Evolutionary conservation across 306 rosid species (phyloP).

Genomic region (Pyrus communis): DNA sequence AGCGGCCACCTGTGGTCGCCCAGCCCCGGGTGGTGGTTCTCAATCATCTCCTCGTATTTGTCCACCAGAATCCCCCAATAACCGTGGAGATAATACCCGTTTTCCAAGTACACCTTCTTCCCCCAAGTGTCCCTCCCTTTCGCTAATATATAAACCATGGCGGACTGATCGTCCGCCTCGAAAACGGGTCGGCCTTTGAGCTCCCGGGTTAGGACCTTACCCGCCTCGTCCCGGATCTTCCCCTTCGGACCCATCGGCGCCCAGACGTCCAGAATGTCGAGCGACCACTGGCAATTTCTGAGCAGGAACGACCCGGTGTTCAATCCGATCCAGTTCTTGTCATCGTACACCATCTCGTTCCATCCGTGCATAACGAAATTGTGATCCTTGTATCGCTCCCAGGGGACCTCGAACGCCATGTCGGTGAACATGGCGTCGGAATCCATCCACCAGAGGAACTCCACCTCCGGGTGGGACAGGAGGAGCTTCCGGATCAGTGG

Average conservation of each 20-base stretch:
- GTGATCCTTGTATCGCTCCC: slow-evolving; percentile 67
- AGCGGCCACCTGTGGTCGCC: slow-evolving; percentile 93
- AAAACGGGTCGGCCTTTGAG: slow-evolving; percentile 66
- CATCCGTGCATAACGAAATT: slow-evolving; percentile 85
- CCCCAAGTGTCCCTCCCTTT: slow-evolving; percentile 60
- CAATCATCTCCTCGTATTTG: slow-evolving; percentile 68
- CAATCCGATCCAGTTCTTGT: slow-evolving; percentile 83
- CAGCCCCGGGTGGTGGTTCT: slow-evolving; percentile 69
- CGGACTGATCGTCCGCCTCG: slow-evolving; percentile 86
- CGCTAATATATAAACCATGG: slow-evolving; percentile 63
- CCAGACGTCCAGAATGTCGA: slow-evolving; percentile 86
- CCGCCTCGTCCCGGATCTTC: slow-evolving; percentile 72
- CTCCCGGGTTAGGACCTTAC: slow-evolving; percentile 59
- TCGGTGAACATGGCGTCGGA: slow-evolving; percentile 94
- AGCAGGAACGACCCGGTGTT: slow-evolving; percentile 72
- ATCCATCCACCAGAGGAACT: slow-evolving; percentile 96
- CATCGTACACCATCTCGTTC: slow-evolving; percentile 72
- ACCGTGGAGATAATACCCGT: slow-evolving; percentile 63
- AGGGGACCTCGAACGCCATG: slow-evolving; percentile 84
- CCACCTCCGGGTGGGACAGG: slow-evolving; percentile 70
- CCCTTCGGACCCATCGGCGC: slow-evolving; percentile 97
- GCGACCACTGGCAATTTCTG: slow-evolving; percentile 72
- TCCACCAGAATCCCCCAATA: slow-evolving; percentile 92
- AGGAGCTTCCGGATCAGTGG: slow-evolving; percentile 69
- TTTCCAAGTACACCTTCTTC: slow-evolving; percentile 69